phyloP scores from a whole-genome alignment of 2,329 filamentous ascomycete species.

The Hymenoscyphus scutula region DNA sequence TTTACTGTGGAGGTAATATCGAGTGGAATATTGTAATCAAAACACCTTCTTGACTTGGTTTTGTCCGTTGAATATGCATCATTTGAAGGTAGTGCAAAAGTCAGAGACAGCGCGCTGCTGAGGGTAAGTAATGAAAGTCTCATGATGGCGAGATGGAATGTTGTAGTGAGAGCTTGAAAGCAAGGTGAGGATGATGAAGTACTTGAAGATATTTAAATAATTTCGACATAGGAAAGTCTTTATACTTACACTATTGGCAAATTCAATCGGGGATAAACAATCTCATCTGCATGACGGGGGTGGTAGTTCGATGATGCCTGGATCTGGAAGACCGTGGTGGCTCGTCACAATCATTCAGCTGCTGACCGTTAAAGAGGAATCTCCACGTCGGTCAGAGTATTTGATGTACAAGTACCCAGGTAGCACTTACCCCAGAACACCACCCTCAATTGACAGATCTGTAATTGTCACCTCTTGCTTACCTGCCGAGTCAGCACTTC shows the following conservation, averaged over 20 bases:
- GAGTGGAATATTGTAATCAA: constrained; percentile 12
- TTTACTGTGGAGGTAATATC: not conserved
- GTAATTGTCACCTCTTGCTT: not conserved
- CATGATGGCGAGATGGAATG: not conserved
- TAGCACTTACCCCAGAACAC: not conserved
- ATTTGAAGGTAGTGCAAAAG: not conserved
- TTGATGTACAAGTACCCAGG: no score
- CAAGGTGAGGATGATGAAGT: not conserved
- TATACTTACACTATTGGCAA: not conserved
- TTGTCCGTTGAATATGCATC: not conserved
- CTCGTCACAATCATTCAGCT: not conserved
- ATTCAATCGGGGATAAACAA: no score
- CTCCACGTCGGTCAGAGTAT: not conserved
- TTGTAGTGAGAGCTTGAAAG: not conserved
- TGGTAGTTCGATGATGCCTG: no score
- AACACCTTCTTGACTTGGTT: constrained; percentile 5
- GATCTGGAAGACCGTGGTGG: not conserved
- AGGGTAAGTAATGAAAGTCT: not conserved
- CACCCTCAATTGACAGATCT: not conserved
- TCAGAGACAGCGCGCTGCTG: constrained; percentile 1
- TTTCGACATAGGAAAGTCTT: not conserved
- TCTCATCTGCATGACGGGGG: no score
- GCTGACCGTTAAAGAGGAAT: not conserved
- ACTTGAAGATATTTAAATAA: not conserved
- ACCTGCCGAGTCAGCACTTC: not conserved